These are phyloP conservation scores for Botrytis sinoallii DNA, from an alignment of 2,329 filamentous ascomycete genomes.

Conservation along the genomic window DNA sequence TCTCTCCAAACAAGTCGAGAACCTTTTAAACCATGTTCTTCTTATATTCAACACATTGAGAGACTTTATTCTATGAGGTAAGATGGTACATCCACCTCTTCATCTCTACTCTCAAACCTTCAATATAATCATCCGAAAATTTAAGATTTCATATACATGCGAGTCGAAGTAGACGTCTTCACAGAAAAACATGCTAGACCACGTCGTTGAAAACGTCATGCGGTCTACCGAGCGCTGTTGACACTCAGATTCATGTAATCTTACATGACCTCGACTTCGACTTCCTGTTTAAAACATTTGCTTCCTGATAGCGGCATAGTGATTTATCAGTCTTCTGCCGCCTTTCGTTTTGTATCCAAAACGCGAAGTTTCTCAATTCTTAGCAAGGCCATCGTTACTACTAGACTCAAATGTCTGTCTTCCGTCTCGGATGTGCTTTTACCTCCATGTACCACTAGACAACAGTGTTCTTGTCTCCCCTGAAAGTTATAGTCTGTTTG, in stretches of 20 bases:
- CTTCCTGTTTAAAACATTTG: too few relatives aligned
- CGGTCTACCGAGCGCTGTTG: background rate
- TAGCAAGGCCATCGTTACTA: background rate
- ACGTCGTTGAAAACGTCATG: background rate
- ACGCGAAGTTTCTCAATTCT: background rate
- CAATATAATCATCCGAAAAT: background rate
- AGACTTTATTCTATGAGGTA: fast-evolving
- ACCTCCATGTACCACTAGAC: background rate
- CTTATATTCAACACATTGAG: background rate
- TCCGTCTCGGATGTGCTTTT: background rate
- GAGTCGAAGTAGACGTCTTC: background rate
- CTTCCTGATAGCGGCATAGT: background rate
- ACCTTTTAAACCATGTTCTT: background rate
- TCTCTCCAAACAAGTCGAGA: background rate
- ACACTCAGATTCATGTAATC: background rate
- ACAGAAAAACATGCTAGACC: background rate
- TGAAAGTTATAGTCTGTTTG: background rate
- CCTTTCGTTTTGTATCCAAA: background rate
- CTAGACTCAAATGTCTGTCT: background rate
- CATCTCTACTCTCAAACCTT: background rate
- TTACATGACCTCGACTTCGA: background rate
- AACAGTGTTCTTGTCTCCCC: fast-evolving
- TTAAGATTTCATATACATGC: background rate
- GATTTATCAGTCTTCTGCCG: background rate
- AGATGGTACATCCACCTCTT: background rate